A percentile compares a stretch with the other conserved stretches of the same genome.
Evolutionary conservation across 331 rosid genomes (phyloP).

Genomic region (Pyrus hybrid): DNA sequence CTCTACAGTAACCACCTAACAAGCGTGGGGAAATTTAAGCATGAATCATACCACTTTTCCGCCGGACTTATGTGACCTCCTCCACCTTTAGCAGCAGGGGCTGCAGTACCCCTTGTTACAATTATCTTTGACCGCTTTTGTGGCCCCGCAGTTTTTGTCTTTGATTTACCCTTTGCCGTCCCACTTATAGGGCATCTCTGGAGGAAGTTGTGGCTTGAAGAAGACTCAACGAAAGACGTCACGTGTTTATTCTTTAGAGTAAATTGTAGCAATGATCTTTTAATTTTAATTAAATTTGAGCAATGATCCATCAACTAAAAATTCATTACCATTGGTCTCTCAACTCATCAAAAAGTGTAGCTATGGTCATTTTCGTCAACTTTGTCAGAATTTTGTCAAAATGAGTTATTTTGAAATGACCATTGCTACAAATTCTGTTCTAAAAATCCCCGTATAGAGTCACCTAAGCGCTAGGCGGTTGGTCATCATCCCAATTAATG

Average conservation of each 20-base stretch:
- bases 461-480: too few relatives aligned
- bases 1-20: conserved; percentile 46
- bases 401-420: too few relatives aligned
- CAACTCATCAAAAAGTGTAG: too few relatives aligned
- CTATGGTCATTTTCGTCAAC: too few relatives aligned
- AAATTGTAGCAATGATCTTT: too few relatives aligned
- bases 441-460: too few relatives aligned
- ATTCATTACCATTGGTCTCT: too few relatives aligned
- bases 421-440: too few relatives aligned
- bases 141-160: conserved; percentile 41
- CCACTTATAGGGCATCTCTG: conserved; percentile 68
- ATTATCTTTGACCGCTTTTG: conserved; percentile 57
- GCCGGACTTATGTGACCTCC: conserved; percentile 40
- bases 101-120: conserved; percentile 32
- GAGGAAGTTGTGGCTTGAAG: conserved; percentile 37
- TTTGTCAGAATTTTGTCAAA: too few relatives aligned
- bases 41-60: conserved; percentile 40
- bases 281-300: too few relatives aligned
- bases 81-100: not conserved
- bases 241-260: conserved; percentile 37
- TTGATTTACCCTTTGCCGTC: conserved; percentile 77
- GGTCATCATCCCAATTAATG: too few relatives aligned
- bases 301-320: too few relatives aligned
- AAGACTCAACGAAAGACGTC: conserved; percentile 8
- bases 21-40: conserved; percentile 77